phyloP scores from a whole-genome alignment of 352 stramenopile species.

The Globisporangium radiosum region DNA sequence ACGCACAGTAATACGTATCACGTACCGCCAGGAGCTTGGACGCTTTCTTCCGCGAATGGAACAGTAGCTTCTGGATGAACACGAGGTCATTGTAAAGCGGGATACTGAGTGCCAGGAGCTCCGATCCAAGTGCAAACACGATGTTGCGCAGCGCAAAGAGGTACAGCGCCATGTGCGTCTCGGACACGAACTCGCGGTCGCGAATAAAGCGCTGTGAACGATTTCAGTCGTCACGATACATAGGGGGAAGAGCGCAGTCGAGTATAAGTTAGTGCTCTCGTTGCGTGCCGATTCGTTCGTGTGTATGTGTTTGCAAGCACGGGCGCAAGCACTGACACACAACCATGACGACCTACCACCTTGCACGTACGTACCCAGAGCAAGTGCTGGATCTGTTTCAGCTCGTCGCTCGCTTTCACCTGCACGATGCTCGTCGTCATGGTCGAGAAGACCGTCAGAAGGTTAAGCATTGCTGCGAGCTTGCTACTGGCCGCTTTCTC shows the following conservation, averaged over 20 bases:
- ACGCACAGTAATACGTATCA: neutral
- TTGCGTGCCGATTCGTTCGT: neutral
- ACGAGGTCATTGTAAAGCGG: conserved; percentile 10
- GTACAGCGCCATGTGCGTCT: conserved; percentile 13
- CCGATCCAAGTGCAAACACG: conserved; percentile 5
- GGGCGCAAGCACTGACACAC: neutral
- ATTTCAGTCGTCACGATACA: too few species aligned
- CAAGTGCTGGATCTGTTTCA: conserved; percentile 11
- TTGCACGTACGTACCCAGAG: conserved; percentile 4
- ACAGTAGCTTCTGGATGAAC: conserved; percentile 12
- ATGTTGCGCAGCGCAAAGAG: conserved; percentile 13
- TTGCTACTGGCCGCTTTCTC: conserved; percentile 1
- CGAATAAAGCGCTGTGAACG: conserved; percentile 12
- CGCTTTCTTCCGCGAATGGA: conserved; percentile 7
- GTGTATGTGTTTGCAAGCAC: neutral
- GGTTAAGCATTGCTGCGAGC: conserved; percentile 8
- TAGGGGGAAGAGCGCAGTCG: too few species aligned
- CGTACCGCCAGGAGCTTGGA: conserved; percentile 7
- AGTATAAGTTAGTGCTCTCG: too few species aligned
- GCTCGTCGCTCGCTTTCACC: conserved; percentile 10
- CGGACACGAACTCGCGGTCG: conserved; percentile 12
- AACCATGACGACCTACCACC: neutral
- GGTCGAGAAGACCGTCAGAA: conserved; percentile 9
- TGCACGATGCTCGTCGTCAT: conserved; percentile 1
- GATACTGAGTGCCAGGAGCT: conserved; percentile 1